Evolutionary conservation across 768 basidiomycete genomes (phyloP).

Genomic region (Mycena kentingensis): DNA sequence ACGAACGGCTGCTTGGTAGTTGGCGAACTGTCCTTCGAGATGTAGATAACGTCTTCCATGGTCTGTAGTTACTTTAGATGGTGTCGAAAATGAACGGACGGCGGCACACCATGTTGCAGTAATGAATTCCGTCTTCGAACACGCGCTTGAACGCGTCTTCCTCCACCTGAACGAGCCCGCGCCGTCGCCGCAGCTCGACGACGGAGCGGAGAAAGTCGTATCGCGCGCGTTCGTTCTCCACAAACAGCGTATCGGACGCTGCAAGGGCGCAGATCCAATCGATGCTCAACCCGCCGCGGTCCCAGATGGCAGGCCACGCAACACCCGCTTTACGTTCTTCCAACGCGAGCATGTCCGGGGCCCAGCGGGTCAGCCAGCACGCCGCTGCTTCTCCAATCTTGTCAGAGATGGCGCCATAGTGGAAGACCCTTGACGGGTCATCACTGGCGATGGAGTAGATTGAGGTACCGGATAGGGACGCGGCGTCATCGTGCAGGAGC

Average conservation of each 20-base stretch:
- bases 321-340: slow-evolving; percentile 47
- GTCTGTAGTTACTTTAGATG: slow-evolving; percentile 44
- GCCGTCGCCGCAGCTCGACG: slow-evolving; percentile 68
- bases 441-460: slow-evolving; percentile 13
- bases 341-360: slow-evolving; percentile 67
- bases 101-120: slow-evolving; percentile 75
- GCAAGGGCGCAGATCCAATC: slow-evolving; percentile 74
- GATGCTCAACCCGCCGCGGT: slow-evolving; percentile 71
- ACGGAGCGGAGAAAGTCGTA: slow-evolving; percentile 78
- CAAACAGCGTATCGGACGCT: slow-evolving; percentile 78
- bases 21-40: slow-evolving; percentile 76
- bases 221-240: slow-evolving; percentile 74
- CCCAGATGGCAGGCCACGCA: slow-evolving; percentile 49
- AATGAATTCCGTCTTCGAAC: slow-evolving; percentile 80
- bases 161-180: slow-evolving; percentile 57
- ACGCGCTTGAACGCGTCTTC: slow-evolving; percentile 70
- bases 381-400: slow-evolving; percentile 90
- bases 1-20: slow-evolving; percentile 70
- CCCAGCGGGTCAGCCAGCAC: slow-evolving; percentile 90
- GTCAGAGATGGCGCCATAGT: slow-evolving; percentile 87
- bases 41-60: slow-evolving; percentile 75
- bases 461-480: slow-evolving; percentile 13
- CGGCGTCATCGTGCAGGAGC: slow-evolving; percentile 39
- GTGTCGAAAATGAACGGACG: background rate
- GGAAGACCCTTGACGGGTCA: slow-evolving; percentile 45